phyloP scores from a whole-genome alignment of 163 green algal genomes.

The Chlamydomonas reinhardtii region DNA sequence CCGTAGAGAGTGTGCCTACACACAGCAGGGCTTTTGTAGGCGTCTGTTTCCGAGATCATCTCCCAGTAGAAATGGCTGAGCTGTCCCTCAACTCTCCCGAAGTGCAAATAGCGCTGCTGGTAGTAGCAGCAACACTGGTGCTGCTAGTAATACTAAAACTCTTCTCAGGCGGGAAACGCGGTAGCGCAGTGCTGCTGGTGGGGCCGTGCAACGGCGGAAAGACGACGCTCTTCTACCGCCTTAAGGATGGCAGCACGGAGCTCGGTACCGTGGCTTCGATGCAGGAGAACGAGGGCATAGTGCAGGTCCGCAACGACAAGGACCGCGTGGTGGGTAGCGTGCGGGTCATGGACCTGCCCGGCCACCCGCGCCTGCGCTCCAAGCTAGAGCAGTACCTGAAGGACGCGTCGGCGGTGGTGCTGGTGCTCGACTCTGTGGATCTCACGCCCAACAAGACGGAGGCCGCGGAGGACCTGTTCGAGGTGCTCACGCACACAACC shows the following conservation, averaged over 20 bases:
- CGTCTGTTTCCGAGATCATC: no score
- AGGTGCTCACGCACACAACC: slow-evolving; percentile 61
- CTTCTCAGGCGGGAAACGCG: background rate
- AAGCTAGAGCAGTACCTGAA: slow-evolving; percentile 61
- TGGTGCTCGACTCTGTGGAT: slow-evolving; percentile 68
- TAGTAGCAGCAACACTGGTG: slow-evolving; percentile 6
- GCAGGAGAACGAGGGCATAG: slow-evolving; percentile 62
- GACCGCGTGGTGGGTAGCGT: slow-evolving; percentile 12
- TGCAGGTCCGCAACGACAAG: slow-evolving; percentile 49
- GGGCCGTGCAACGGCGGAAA: slow-evolving; percentile 66
- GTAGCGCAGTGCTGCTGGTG: slow-evolving; percentile 38
- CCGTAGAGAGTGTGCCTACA: no score
- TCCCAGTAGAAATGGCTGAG: slow-evolving; percentile 11
- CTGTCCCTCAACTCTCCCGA: slow-evolving; percentile 11
- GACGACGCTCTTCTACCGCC: slow-evolving; percentile 66
- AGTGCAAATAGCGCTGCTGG: slow-evolving; percentile 11
- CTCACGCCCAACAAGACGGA: slow-evolving; percentile 64
- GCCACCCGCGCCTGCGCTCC: slow-evolving; percentile 57
- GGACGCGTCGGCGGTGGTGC: slow-evolving; percentile 63
- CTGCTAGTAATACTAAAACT: slow-evolving; percentile 17
- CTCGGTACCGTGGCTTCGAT: slow-evolving; percentile 67
- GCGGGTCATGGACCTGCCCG: slow-evolving; percentile 65
- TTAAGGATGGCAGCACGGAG: slow-evolving; percentile 51
- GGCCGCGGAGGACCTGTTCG: slow-evolving; percentile 72
- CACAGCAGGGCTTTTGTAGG: no score